phyloP scores from a whole-genome alignment of 169 alveolate genomes.

The Eimeria falciformis region DNA sequence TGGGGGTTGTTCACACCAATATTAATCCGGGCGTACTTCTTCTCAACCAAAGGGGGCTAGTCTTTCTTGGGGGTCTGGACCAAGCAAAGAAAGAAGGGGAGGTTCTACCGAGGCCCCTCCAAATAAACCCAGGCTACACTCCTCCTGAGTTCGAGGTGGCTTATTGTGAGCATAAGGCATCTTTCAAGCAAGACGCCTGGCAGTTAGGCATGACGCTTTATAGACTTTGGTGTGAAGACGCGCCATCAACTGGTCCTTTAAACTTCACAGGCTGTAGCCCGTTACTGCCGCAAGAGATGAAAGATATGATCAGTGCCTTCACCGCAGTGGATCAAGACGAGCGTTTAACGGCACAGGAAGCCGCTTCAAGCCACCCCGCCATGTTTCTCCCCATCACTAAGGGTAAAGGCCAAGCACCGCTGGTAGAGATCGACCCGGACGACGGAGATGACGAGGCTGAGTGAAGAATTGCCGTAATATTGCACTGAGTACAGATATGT shows the following conservation, averaged over 20 bases:
- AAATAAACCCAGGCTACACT: background rate
- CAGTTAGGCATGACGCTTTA: constrained; percentile 66
- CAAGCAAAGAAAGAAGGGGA: constrained; percentile 9
- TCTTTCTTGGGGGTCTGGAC: constrained; percentile 30
- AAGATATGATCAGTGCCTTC: constrained; percentile 21
- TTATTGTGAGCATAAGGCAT: background rate
- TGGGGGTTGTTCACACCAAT: constrained; percentile 49
- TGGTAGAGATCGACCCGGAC: constrained; percentile 23
- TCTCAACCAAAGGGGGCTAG: constrained; percentile 30
- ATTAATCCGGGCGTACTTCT: constrained; percentile 11
- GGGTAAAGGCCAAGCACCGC: too few species aligned
- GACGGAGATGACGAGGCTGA: too few species aligned
- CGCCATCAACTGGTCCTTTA: background rate
- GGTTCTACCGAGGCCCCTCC: background rate
- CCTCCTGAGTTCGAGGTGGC: constrained; percentile 45
- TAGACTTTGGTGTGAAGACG: constrained; percentile 42
- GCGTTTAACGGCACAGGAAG: background rate
- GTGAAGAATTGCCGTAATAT: too few species aligned
- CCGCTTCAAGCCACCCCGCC: constrained; percentile 33
- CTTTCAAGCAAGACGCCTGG: constrained; percentile 21
- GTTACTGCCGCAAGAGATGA: constrained; percentile 33
- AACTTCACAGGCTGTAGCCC: background rate
- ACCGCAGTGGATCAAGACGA: background rate
- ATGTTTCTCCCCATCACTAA: constrained; percentile 53
- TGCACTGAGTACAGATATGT: too few species aligned